These are phyloP conservation scores for Ogataea neopini DNA, from an alignment of 805 yeast genomes.

Conservation along the genomic window DNA sequence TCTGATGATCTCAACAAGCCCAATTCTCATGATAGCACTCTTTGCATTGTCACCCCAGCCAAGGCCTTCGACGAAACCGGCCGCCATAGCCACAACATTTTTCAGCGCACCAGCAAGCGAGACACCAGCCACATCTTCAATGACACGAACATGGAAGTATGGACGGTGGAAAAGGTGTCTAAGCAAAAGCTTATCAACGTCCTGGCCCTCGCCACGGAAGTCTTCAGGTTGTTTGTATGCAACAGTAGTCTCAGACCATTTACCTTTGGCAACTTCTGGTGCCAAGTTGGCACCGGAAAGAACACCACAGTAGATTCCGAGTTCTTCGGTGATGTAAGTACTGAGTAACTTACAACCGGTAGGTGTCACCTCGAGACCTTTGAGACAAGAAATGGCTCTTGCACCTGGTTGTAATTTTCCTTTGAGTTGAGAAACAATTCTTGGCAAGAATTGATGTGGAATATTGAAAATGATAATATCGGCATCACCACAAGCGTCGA, in stretches of 20 bases:
- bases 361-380: conserved; percentile 88
- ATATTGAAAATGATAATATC: conserved; percentile 91
- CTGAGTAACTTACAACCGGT: conserved; percentile 85
- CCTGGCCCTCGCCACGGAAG: conserved; percentile 64
- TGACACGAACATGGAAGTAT: conserved; percentile 94
- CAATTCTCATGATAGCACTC: conserved; percentile 96
- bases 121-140: conserved; percentile 93
- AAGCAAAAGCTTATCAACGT: conserved; percentile 69
- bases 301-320: conserved; percentile 93
- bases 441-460: conserved; percentile 92
- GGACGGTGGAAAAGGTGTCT: conserved; percentile 93
- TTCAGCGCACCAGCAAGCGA: conserved; percentile 96
- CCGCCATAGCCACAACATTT: conserved; percentile 93
- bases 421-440: conserved; percentile 71
- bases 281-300: conserved; percentile 97
- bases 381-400: conserved; percentile 92
- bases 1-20: conserved; percentile 83
- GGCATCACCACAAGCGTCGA: conserved; percentile 73
- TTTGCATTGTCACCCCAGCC: conserved; percentile 99
- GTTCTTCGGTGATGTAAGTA: conserved; percentile 71
- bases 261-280: conserved; percentile 91
- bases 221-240: conserved; percentile 81
- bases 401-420: conserved; percentile 71
- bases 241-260: conserved; percentile 97
- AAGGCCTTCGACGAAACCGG: conserved; percentile 95